phyloP scores from a whole-genome alignment of 352 stramenopile species.

The Globisporangium echinulatum region DNA sequence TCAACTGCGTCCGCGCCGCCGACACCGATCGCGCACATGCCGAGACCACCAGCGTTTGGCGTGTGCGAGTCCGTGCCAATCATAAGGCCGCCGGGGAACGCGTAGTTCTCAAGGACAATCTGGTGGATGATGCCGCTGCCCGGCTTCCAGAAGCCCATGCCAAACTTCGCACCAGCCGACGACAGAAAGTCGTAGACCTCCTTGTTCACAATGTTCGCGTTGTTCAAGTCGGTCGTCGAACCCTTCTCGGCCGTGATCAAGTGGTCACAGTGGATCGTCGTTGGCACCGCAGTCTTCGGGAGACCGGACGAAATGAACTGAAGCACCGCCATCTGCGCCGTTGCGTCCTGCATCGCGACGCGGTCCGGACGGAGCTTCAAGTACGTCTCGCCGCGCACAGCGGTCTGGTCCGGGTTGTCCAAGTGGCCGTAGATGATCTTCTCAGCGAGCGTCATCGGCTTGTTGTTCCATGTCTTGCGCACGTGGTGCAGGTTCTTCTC shows the following conservation, averaged over 20 bases:
- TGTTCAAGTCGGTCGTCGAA: constrained; percentile 79
- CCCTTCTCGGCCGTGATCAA: constrained; percentile 93
- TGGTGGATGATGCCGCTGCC: constrained; percentile 93
- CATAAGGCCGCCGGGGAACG: constrained; percentile 92
- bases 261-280: constrained; percentile 94
- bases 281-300: constrained; percentile 89
- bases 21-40: constrained; percentile 92
- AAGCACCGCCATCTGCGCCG: constrained; percentile 92
- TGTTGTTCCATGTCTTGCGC: constrained; percentile 86
- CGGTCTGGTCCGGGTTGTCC: constrained; percentile 77
- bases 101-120: constrained; percentile 94
- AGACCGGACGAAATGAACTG: constrained; percentile 94
- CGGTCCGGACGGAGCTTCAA: constrained; percentile 90
- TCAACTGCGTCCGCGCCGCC: constrained; percentile 90
- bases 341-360: constrained; percentile 93
- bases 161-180: constrained; percentile 89
- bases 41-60: constrained; percentile 89
- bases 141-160: constrained; percentile 93
- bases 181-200: constrained; percentile 92
- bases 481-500: constrained; percentile 86
- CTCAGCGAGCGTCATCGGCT: constrained; percentile 88
- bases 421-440: constrained; percentile 95
- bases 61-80: constrained; percentile 94
- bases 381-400: constrained; percentile 89
- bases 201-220: constrained; percentile 88